Base-by-base conservation (phyloP, 2,329 filamentous ascomycete species). In the Claviceps citrina region DNA sequence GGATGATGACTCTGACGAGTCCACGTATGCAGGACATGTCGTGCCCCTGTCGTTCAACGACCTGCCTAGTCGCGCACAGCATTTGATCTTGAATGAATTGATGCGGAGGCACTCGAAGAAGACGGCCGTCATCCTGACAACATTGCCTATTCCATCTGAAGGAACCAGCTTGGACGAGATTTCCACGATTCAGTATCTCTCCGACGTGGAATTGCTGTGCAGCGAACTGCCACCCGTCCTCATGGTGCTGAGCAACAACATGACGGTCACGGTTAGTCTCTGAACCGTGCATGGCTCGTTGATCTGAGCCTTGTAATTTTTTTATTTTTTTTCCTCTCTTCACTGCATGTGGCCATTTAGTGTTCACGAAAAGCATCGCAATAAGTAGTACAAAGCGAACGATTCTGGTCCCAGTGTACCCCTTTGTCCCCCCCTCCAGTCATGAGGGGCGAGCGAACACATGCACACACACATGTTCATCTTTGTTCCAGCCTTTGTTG, bases 71-170 rank as follows among this genome's bases (percentile, higher is more conserved):
- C 76, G 84, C 13, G 84, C 84, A 2, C 85, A 93, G 55, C 84
- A 93, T 57, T 62, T 93, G 27, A 87, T 93, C 22, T 61, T 93
- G 13, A 93, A 93, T 55, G 84, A 93, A 56, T 63, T 93, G 47
- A 86, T 93, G 64, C 67, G 70, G 3, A 67, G 70, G 43, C 65
- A 84, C 45, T 84, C 79, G 47, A 57, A 58, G 30, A 68, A 82
- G 16, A 84, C 85, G 1, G 83, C 83, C 0, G 84, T 93, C 0
- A 60, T 91, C 13, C 79, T 93, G 49, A 93, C 81, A 1, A 93
- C 86, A 19, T 62, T 93, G 30, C 86, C 85, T 1, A 84, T 84
- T 39, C 85, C 85, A 0, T 66, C 78, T 7, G 81, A 87, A 46
- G 84, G 83, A 0, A 93, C 84, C 0, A 77, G 76, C 51, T 63